Percentiles rank a stretch among this genome's conserved stretches.
These are phyloP conservation scores for Coemansia sp. DNA, from an alignment of 192 early-diverging fungal species.

Conservation along the genomic window DNA sequence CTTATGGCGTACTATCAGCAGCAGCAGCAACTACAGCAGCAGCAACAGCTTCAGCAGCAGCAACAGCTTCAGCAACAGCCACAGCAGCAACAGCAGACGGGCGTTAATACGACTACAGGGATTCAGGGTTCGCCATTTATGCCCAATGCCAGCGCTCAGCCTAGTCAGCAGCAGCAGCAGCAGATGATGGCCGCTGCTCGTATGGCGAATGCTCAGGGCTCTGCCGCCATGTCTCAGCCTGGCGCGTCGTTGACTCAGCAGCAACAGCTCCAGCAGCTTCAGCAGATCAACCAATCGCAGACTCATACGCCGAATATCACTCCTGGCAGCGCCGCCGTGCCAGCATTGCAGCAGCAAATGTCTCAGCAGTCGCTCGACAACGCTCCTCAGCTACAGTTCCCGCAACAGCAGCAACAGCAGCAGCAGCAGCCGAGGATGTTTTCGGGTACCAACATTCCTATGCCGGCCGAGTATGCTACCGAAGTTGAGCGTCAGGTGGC, in stretches of 20 bases:
- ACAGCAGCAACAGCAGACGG: constrained; percentile 24
- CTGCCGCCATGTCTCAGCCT: constrained; percentile 10
- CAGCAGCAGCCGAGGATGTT: constrained; percentile 33
- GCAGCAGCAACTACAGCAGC: constrained; percentile 16
- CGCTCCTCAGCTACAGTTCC: constrained; percentile 1
- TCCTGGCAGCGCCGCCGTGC: background rate
- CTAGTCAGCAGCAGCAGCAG: background rate
- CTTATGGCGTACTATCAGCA: constrained; percentile 28
- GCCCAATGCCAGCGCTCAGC: background rate
- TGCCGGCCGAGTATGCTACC: constrained; percentile 23
- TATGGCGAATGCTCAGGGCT: background rate
- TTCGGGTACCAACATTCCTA: constrained; percentile 26
- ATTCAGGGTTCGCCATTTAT: constrained; percentile 27
- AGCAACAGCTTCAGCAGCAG: constrained; percentile 28
- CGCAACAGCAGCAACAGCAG: constrained; percentile 17
- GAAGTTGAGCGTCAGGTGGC: constrained; percentile 36
- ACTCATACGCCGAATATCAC: constrained; percentile 3
- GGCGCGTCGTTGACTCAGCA: constrained; percentile 18
- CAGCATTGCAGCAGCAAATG: background rate
- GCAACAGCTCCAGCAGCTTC: constrained; percentile 27
- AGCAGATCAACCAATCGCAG: constrained; percentile 22
- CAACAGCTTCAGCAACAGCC: constrained; percentile 9
- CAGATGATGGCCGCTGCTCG: background rate
- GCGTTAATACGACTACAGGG: constrained; percentile 3
- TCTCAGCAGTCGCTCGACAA: constrained; percentile 2